These are phyloP conservation scores for Amniculicola lignicola DNA, from an alignment of 495 filamentous ascomycete genomes.

Conservation along the genomic window DNA sequence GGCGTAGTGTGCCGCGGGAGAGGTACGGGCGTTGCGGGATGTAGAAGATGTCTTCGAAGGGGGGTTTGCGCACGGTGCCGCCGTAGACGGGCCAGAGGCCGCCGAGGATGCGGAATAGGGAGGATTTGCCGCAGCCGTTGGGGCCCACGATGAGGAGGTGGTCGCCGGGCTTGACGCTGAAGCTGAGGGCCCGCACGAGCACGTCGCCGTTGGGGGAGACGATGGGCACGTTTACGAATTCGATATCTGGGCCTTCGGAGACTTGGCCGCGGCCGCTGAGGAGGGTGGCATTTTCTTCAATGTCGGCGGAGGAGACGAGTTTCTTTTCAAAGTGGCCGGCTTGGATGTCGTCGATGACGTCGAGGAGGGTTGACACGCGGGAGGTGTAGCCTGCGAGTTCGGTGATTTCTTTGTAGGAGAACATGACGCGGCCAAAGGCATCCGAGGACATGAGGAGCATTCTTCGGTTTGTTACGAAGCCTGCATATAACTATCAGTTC, in stretches of 20 bases:
- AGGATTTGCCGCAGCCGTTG: constrained; percentile 96
- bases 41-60: constrained; percentile 91
- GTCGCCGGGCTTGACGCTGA: constrained; percentile 78
- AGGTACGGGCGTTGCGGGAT: constrained; percentile 96
- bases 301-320: constrained; percentile 81
- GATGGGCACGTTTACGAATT: constrained; percentile 90
- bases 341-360: constrained; percentile 92
- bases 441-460: constrained; percentile 90
- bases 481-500: constrained; percentile 36
- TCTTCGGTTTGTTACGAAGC: constrained; percentile 88
- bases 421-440: constrained; percentile 95
- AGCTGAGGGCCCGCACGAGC: constrained; percentile 76
- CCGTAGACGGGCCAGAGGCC: constrained; percentile 99
- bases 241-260: constrained; percentile 74
- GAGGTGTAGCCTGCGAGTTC: constrained; percentile 95
- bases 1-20: constrained; percentile 78
- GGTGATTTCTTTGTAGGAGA: constrained; percentile 94
- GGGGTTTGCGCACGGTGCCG: constrained; percentile 84
- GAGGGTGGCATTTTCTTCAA: constrained; percentile 71
- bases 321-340: constrained; percentile 92
- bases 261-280: constrained; percentile 75
- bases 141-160: constrained; percentile 94
- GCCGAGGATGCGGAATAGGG: constrained; percentile 90
- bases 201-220: constrained; percentile 96
- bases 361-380: constrained; percentile 79